A percentile compares a stretch with the other conserved stretches of the same genome.
Evolutionary conservation across 805 yeast species (phyloP).

Genomic region (Metschnikowia lachancei): DNA sequence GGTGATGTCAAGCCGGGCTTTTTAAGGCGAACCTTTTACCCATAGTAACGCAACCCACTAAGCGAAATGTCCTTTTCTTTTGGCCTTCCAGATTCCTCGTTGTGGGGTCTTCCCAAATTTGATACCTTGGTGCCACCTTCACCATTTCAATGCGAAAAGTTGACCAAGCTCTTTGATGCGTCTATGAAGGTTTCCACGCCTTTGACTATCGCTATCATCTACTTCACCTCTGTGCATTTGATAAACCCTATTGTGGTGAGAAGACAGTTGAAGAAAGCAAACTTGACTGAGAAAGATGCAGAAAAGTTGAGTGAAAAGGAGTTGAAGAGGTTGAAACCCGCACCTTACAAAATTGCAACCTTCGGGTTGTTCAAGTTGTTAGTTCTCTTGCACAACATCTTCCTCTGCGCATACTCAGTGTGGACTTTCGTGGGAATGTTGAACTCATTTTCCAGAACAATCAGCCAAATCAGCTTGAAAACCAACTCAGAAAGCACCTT

Average conservation of each 20-base stretch:
- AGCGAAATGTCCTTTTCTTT: conserved; percentile 22
- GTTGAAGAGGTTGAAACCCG: conserved; percentile 45
- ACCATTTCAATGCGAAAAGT: conserved; percentile 31
- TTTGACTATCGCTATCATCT: conserved; percentile 52
- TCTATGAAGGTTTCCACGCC: conserved; percentile 55
- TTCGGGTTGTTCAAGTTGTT: conserved; percentile 47
- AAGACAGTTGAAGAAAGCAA: conserved; percentile 42
- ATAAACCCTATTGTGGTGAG: conserved; percentile 47
- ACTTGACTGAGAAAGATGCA: conserved; percentile 17
- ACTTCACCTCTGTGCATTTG: conserved; percentile 57
- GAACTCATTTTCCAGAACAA: conserved; percentile 45
- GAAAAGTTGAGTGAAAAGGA: conserved; percentile 22
- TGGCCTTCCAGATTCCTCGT: conserved; percentile 34
- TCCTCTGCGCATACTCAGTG: conserved; percentile 61
- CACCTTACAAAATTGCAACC: conserved; percentile 51
- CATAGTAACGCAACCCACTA: not conserved
- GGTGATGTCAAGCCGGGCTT: conserved; percentile 8
- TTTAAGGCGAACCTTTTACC: conserved; percentile 1
- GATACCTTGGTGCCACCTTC: conserved; percentile 32
- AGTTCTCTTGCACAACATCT: conserved; percentile 59
- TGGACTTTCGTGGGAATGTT: conserved; percentile 74
- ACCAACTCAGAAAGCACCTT: conserved; percentile 24
- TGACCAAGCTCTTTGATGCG: conserved; percentile 36
- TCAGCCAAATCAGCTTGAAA: conserved; percentile 19
- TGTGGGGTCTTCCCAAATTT: conserved; percentile 33